Conservation (phyloP, 177 flowering plant genomes). For the Telopea speciosissima region DNA sequence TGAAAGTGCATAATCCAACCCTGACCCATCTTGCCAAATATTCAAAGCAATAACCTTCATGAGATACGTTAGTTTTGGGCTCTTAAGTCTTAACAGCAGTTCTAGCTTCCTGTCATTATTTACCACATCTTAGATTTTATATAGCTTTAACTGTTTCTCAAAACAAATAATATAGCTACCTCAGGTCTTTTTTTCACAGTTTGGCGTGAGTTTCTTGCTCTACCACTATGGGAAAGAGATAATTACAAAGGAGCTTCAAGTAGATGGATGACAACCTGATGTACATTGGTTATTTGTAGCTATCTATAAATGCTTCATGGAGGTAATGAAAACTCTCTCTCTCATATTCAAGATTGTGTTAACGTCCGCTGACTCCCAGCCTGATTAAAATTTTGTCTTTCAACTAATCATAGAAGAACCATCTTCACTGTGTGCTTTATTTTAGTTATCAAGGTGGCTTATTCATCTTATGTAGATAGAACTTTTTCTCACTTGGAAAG, state of each 20-base stretch:
- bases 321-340: conserved; percentile 37
- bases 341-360: too few species aligned
- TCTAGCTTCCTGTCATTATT: neutral
- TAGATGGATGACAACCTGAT: conserved; percentile 68
- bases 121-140: neutral
- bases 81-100: neutral
- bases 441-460: too few species aligned
- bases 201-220: neutral
- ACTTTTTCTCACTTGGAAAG: neutral
- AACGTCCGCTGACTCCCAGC: too few species aligned
- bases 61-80: neutral
- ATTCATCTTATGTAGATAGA: too few species aligned
- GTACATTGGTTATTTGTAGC: conserved; percentile 67
- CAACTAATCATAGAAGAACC: too few species aligned
- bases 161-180: neutral
- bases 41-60: neutral
- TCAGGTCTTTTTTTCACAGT: neutral
- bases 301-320: conserved; percentile 82
- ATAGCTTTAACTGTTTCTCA: too few species aligned
- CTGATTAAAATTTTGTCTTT: too few species aligned
- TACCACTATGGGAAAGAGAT: conserved; percentile 92
- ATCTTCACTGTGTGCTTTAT: too few species aligned
- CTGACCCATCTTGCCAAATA: neutral
- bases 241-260: conserved; percentile 79
- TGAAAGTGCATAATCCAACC: neutral